Base-by-base conservation (phyloP, 805 yeast species). In the Diddensiella transvaalensis region DNA sequence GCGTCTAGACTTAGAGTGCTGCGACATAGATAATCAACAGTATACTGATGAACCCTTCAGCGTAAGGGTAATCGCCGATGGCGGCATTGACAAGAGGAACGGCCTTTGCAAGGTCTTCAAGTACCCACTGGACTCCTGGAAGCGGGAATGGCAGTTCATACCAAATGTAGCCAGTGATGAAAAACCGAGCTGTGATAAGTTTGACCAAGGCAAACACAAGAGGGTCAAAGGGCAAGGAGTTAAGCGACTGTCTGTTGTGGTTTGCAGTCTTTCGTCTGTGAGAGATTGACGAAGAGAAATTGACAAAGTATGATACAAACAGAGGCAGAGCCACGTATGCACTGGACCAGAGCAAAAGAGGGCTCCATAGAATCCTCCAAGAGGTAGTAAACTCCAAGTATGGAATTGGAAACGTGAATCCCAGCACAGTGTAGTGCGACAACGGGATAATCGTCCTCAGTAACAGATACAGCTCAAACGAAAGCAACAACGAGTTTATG, bases 141-240 rank as follows among this genome's bases (percentile, higher is more conserved):
- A 54, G 55, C 26, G 64, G 58, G 44, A 60, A 60, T 53, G 55
- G 56, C 48, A 56, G 36, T 6, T 22, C 39, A 13, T 40, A 33
- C 11, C 32, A 17, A 38, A 29, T 22, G 22, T 18, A 22, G 32
- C 41, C 36, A 23, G 41, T 44, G 45, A 57, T 39, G 60, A 52
- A 26, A 38, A 59, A 18, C 32, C 69, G 72, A 52, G 70, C 68
- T 22, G 73, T 52, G 51, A 78, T 57, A 24, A 74, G 61, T 60
- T 79, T 78, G 45, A 70, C 52, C 55, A 80, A 62, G 49, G 75
- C 75, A 62, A 76, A 79, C 42, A 73, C 65, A 53, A 80, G 71
- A 37, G 85, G 84, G 61, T 80, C 86, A 62, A 61, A 26, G 13
- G 32, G 32, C 8, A 26, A 13, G 32, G 32, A 8, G 32, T 8